A percentile compares a stretch with the other conserved stretches of the same genome.
phyloP scores from a whole-genome alignment of 805 yeast species.

The Barnettozyma vustinii region DNA sequence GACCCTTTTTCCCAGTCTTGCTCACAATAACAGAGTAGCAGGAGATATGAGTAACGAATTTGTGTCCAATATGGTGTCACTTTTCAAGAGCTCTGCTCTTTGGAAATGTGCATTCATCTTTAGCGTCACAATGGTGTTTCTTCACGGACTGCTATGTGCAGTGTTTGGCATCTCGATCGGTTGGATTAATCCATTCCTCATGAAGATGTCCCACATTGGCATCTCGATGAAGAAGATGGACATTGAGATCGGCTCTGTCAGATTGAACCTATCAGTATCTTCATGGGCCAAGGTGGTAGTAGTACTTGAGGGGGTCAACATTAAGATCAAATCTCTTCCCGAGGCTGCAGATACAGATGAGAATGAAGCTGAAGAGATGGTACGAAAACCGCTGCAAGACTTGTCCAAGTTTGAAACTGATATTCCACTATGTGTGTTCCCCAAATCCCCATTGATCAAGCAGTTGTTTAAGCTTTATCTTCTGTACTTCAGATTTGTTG shows the following conservation, averaged over 20 bases:
- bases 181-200: conserved; percentile 25
- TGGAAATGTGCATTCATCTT: conserved; percentile 1
- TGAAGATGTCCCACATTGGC: conserved; percentile 17
- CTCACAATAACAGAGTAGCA: neutral
- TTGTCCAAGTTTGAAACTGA: conserved; percentile 10
- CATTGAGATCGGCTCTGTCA: conserved; percentile 12
- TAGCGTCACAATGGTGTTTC: neutral
- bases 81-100: neutral
- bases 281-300: conserved; percentile 15
- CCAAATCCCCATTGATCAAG: conserved; percentile 6
- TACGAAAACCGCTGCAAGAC: neutral
- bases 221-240: conserved; percentile 7
- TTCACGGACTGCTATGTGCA: conserved; percentile 10
- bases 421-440: conserved; percentile 14
- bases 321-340: neutral
- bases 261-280: conserved; percentile 13
- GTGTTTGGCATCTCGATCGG: conserved; percentile 26
- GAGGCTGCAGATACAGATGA: neutral
- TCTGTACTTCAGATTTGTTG: conserved; percentile 22
- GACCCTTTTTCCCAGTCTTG: too few species aligned
- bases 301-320: conserved; percentile 16
- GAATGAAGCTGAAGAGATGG: neutral
- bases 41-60: neutral
- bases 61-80: neutral
- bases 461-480: conserved; percentile 13